Evolutionary conservation across 129 eudicot species (phyloP).

Genomic region (Smallanthus sonchifolius): DNA sequence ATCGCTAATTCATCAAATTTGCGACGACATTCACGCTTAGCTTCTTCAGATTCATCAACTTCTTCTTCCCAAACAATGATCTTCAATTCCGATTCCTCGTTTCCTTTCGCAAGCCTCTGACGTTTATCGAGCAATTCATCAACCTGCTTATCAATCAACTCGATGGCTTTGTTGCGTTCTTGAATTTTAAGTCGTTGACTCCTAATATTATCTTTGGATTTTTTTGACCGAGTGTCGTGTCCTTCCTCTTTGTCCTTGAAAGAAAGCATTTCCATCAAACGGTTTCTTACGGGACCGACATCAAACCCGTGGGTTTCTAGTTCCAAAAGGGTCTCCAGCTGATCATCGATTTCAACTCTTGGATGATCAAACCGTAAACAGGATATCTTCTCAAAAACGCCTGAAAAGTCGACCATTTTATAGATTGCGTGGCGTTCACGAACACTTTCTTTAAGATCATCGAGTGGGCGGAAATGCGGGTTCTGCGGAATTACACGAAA

Average conservation of each 20-base stretch:
- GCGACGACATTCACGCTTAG: slow-evolving; percentile 1
- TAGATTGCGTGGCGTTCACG: slow-evolving; percentile 84
- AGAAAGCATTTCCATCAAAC: slow-evolving; percentile 33
- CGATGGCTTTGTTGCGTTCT: slow-evolving; percentile 33
- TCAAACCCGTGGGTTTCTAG: slow-evolving; percentile 71
- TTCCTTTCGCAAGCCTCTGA: slow-evolving; percentile 1
- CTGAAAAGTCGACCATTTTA: slow-evolving; percentile 55
- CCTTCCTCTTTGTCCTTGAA: slow-evolving; percentile 34
- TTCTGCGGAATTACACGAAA: slow-evolving; percentile 52
- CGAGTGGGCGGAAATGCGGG: slow-evolving; percentile 71
- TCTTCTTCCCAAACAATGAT: slow-evolving; percentile 30
- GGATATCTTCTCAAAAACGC: slow-evolving; percentile 41
- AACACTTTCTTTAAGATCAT: slow-evolving; percentile 23
- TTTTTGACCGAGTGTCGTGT: slow-evolving; percentile 11
- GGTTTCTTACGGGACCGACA: slow-evolving; percentile 38
- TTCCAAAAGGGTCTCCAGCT: slow-evolving; percentile 52
- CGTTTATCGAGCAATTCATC: slow-evolving; percentile 37
- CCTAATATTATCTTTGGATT: slow-evolving; percentile 15
- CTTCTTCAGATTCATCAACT: slow-evolving; percentile 15
- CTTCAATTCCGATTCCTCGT: slow-evolving; percentile 28
- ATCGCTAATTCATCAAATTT: slow-evolving; percentile 44
- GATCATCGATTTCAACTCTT: slow-evolving; percentile 32
- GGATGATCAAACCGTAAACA: slow-evolving; percentile 35
- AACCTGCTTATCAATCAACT: slow-evolving; percentile 41
- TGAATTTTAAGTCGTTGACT: slow-evolving; percentile 2